phyloP scores from a whole-genome alignment of 1,139 yeast genomes.

The Spathaspora jeffriesii region DNA sequence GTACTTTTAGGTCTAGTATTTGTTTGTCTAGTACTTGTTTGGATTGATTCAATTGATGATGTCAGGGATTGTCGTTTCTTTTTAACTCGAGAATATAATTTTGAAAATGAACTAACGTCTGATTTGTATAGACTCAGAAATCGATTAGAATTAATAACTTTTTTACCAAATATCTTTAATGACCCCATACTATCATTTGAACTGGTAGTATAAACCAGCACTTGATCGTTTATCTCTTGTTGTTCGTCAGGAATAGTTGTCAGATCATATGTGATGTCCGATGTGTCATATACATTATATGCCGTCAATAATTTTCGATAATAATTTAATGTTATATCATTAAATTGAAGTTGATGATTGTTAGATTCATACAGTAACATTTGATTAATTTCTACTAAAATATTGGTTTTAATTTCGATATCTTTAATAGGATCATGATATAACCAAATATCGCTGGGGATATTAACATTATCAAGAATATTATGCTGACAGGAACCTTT shows the following conservation, averaged over 20 bases:
- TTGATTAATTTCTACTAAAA: slow-evolving; percentile 35
- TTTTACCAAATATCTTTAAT: slow-evolving; percentile 5
- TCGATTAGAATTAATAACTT: slow-evolving; percentile 21
- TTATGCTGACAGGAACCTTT: neutral
- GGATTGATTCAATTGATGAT: slow-evolving; percentile 11
- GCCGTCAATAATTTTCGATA: slow-evolving; percentile 38
- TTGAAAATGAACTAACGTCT: slow-evolving; percentile 28
- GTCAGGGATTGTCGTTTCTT: slow-evolving; percentile 35
- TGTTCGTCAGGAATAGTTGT: neutral
- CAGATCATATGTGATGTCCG: neutral
- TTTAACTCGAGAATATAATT: slow-evolving; percentile 37
- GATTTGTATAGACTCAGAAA: slow-evolving; percentile 20
- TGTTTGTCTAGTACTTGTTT: slow-evolving; percentile 3
- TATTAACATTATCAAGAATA: slow-evolving; percentile 20
- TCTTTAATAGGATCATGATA: slow-evolving; percentile 32
- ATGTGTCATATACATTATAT: slow-evolving; percentile 32
- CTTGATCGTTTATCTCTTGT: neutral
- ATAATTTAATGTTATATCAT: slow-evolving; percentile 31
- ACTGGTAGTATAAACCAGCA: slow-evolving; percentile 17
- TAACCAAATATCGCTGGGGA: slow-evolving; percentile 45
- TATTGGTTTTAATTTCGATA: slow-evolving; percentile 31
- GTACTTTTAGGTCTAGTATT: slow-evolving; percentile 15
- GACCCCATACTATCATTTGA: slow-evolving; percentile 21
- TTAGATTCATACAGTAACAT: slow-evolving; percentile 29
- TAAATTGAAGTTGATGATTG: slow-evolving; percentile 16